Evolutionary conservation across 202 grass and related monocot genomes (phyloP), one percentile per base, ranked within the genome.

Genomic region (Bolboschoenoplectus hybrid): DNA sequence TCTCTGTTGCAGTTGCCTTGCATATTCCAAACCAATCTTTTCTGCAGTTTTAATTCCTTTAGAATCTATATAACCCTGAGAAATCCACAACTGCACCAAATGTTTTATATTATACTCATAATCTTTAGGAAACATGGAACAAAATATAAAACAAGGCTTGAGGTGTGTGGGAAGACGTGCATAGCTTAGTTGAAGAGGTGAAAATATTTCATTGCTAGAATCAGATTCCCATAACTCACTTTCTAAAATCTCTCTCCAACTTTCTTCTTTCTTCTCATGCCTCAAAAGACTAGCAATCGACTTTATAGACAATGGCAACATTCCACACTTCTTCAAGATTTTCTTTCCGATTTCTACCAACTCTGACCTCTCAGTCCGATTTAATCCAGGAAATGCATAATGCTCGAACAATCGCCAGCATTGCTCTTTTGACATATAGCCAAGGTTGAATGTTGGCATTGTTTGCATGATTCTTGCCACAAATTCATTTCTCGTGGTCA

Each of bases 291-390:
- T 87, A 44, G 87, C 85, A 61, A 92, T 60, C 1, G 85, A 88
- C 57, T 87, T 92, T 20, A 88, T 9, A 19, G 86, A 86, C 40
- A 91, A 71, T 70, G 86, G 89, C 61, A 91, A 76, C 16, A 84
- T 85, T 50, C 73, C 41, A 55, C 87, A 88, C 13, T 92, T 92
- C 3, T 63, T 10, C 51, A 89, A 73, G 49, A 92, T 82, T 26
- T 82, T 41, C 41, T 38, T 87, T 3, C 81, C 90, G 55, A 92
- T 87, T 20, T 76, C 67, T 67, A 82, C 26, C 11, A 89, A 84
- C 26, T 61, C 82, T 43, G 83, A 67, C n/a, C 75, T 13, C 10
- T 0, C 12, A 56, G 0, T 0, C 53, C 49, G 9, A 0, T 81
- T 46, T 1, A 63, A 3, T 49, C 41, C 52, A 1, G 53, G 73